Evolutionary conservation across 768 basidiomycete genomes (phyloP).

Genomic region (Roridomyces roridus): DNA sequence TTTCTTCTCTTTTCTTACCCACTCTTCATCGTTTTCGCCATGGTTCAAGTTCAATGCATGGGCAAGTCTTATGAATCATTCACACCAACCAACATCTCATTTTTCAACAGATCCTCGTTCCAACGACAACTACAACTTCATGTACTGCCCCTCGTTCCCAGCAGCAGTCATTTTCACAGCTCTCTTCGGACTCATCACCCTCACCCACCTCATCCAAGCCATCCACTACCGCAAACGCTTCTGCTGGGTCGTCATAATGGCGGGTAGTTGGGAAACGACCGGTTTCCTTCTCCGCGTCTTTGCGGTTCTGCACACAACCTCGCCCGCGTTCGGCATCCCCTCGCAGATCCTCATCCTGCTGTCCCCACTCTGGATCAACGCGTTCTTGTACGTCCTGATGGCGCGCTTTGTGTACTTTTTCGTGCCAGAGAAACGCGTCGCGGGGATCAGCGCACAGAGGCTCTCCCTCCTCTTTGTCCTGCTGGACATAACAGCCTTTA

Average conservation of each 20-base stretch:
- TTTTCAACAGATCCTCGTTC: too few species aligned
- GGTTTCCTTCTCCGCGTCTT: conserved; percentile 23
- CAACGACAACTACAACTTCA: conserved; percentile 17
- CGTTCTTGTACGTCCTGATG: conserved; percentile 28
- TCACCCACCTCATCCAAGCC: conserved; percentile 25
- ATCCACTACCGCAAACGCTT: conserved; percentile 27
- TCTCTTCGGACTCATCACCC: conserved; percentile 25
- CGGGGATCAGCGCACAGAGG: conserved; percentile 22
- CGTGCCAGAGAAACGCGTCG: conserved; percentile 25
- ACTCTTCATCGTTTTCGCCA: too few species aligned
- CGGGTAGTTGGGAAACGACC: conserved; percentile 25
- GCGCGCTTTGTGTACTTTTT: conserved; percentile 27
- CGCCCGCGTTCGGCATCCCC: background rate
- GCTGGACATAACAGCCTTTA: conserved; percentile 27
- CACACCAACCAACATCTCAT: too few species aligned
- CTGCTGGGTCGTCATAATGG: conserved; percentile 33
- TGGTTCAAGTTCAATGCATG: too few species aligned
- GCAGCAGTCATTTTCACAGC: conserved; percentile 25
- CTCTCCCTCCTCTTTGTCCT: conserved; percentile 25
- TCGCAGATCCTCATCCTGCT: conserved; percentile 31
- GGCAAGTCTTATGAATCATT: too few species aligned
- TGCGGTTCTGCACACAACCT: conserved; percentile 12
- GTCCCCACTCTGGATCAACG: conserved; percentile 31
- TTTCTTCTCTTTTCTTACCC: too few species aligned
- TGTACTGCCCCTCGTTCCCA: conserved; percentile 27